phyloP scores from a whole-genome alignment of 352 stramenopile species.

The Phytophthora melonis region DNA sequence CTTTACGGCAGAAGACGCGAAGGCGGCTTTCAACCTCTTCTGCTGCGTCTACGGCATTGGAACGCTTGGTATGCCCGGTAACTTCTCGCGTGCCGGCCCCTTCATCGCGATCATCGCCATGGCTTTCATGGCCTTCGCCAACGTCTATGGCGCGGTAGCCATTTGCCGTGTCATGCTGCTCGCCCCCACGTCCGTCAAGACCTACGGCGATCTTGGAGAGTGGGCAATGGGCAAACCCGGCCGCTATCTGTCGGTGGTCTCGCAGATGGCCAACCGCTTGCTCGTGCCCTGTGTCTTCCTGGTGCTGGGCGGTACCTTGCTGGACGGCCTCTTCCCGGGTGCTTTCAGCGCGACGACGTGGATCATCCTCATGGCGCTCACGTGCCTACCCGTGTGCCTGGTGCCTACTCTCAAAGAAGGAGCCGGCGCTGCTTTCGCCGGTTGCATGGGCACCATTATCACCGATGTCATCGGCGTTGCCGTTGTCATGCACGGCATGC shows the following conservation, averaged over 20 bases:
- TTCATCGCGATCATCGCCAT: slow-evolving; percentile 45
- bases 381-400: slow-evolving; percentile 47
- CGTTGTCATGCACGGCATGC: slow-evolving; percentile 52
- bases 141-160: slow-evolving; percentile 48
- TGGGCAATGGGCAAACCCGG: slow-evolving; percentile 55
- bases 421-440: slow-evolving; percentile 45
- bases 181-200: slow-evolving; percentile 53
- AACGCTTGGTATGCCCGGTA: slow-evolving; percentile 63
- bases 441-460: slow-evolving; percentile 54
- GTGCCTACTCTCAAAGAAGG: slow-evolving; percentile 61
- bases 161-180: slow-evolving; percentile 58
- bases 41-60: slow-evolving; percentile 67
- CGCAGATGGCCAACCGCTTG: slow-evolving; percentile 52
- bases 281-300: slow-evolving; percentile 59
- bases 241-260: slow-evolving; percentile 46
- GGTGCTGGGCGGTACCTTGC: slow-evolving; percentile 50
- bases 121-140: slow-evolving; percentile 63
- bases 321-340: slow-evolving; percentile 51
- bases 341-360: slow-evolving; percentile 49
- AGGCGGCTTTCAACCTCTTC: slow-evolving; percentile 52
- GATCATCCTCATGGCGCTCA: slow-evolving; percentile 58
- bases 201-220: slow-evolving; percentile 65
- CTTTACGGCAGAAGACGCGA: slow-evolving; percentile 50
- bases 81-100: slow-evolving; percentile 59
- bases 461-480: slow-evolving; percentile 51